Evolutionary conservation across 176 grass and related monocot species (phyloP).

Genomic region (Oryza australiensis): DNA sequence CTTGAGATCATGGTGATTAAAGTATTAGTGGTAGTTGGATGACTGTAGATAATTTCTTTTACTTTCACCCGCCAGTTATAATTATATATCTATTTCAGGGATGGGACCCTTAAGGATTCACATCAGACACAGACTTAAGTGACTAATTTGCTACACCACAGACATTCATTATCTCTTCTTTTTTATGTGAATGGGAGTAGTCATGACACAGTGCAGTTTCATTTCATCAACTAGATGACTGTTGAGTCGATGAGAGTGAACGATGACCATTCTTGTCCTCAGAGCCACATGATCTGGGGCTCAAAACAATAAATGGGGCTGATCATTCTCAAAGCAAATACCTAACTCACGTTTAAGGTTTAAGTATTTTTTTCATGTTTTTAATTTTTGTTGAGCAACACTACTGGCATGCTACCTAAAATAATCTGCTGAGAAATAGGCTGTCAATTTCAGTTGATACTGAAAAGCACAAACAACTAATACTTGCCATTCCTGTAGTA

Average conservation of each 20-base stretch:
- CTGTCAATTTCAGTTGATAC: not conserved
- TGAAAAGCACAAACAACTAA: not conserved
- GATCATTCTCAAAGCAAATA: not conserved
- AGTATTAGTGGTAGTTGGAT: constrained; percentile 13
- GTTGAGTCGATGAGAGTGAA: not conserved
- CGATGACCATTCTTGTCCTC: not conserved
- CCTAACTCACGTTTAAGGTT: not conserved
- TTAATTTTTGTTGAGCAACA: not conserved
- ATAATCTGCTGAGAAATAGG: constrained; percentile 15
- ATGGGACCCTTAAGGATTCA: constrained; percentile 8
- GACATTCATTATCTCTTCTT: not conserved
- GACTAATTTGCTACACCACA: not conserved
- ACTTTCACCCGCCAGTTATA: not conserved
- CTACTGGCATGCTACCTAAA: not conserved
- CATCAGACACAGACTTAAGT: constrained; percentile 15
- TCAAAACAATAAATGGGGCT: not conserved
- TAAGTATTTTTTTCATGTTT: not conserved
- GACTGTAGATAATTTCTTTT: constrained; percentile 4
- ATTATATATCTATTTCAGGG: not conserved
- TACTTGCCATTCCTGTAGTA: not conserved
- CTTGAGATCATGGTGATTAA: not conserved
- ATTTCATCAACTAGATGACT: constrained; percentile 1
- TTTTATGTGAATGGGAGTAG: not conserved
- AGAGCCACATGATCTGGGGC: not conserved
- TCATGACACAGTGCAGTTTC: not conserved